Conservation (phyloP, 441 rosid genomes). For the Erysimum pusillum region DNA sequence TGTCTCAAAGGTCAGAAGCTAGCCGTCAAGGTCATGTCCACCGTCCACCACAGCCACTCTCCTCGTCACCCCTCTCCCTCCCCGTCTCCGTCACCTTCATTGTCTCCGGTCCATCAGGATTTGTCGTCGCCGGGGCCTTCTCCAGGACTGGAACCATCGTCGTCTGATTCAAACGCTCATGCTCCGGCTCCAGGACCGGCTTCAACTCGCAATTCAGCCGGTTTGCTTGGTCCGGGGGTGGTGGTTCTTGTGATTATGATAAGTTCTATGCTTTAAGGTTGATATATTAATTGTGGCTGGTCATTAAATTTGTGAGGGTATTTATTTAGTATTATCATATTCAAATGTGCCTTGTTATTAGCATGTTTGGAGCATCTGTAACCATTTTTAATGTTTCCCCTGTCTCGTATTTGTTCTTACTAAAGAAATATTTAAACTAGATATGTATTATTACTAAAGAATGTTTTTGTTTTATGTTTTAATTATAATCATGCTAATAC, state of each 20-base stretch:
- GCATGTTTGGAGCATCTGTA: conserved; percentile 7
- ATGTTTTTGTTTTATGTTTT: not conserved
- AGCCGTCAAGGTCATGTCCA: conserved; percentile 65
- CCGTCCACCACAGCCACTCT: conserved; percentile 49
- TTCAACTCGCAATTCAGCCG: conserved; percentile 46
- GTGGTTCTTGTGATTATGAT: conserved; percentile 40
- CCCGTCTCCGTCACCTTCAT: conserved; percentile 43
- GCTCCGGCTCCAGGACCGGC: conserved; percentile 44
- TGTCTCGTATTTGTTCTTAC: conserved; percentile 10
- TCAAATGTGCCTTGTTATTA: not conserved
- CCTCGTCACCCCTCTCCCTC: conserved; percentile 52
- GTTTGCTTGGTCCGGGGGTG: conserved; percentile 40
- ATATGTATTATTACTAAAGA: not conserved
- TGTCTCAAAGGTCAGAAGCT: conserved; percentile 80
- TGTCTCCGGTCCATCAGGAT: conserved; percentile 42
- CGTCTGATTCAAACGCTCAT: conserved; percentile 27
- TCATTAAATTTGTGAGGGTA: not conserved
- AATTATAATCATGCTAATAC: not conserved
- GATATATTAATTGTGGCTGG: not conserved
- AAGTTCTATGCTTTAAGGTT: conserved; percentile 24
- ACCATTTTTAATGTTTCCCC: not conserved
- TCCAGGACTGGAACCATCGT: conserved; percentile 15
- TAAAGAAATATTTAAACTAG: not conserved
- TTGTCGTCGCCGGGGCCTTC: conserved; percentile 37
- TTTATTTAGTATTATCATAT: conserved; percentile 5